These are phyloP conservation scores for Dendrobium chrysotoxum DNA, from an alignment of 106 monocot species.

Conservation along the genomic window DNA sequence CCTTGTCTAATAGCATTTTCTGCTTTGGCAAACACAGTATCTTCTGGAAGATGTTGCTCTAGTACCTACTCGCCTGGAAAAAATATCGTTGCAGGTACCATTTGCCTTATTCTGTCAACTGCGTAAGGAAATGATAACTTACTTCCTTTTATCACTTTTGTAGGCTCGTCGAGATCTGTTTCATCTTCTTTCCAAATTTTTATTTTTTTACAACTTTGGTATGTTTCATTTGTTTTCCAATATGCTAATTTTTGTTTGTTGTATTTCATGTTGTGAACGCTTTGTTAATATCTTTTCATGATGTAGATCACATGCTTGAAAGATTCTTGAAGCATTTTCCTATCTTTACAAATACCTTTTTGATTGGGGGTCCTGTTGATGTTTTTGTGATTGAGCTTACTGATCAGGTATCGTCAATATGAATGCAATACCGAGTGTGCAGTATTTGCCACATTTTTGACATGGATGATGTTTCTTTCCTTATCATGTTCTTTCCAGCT, in stretches of 20 bases:
- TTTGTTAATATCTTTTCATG: not conserved
- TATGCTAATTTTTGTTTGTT: not conserved
- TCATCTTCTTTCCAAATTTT: constrained; percentile 77
- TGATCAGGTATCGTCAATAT: constrained; percentile 58
- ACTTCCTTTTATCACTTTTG: not conserved
- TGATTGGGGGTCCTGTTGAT: constrained; percentile 77
- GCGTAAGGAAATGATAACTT: not conserved
- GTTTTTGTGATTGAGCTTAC: constrained; percentile 87
- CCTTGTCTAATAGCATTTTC: not conserved
- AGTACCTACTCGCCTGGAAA: constrained; percentile 36
- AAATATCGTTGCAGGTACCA: constrained; percentile 72
- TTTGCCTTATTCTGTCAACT: not conserved
- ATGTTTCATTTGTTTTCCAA: not conserved
- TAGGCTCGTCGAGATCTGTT: constrained; percentile 76
- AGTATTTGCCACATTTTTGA: not conserved
- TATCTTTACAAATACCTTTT: constrained; percentile 62
- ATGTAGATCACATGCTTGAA: constrained; percentile 49
- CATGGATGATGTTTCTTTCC: not conserved
- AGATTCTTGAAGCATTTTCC: constrained; percentile 74
- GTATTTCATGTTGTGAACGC: not conserved
- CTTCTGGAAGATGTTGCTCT: constrained; percentile 89
- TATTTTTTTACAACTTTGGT: constrained; percentile 89
- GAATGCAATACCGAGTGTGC: not conserved
- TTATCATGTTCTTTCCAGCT: constrained; percentile 40
- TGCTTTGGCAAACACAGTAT: constrained; percentile 51